Conservation (phyloP, 2,329 filamentous ascomycete genomes). For the Claviceps quebecensis region DNA sequence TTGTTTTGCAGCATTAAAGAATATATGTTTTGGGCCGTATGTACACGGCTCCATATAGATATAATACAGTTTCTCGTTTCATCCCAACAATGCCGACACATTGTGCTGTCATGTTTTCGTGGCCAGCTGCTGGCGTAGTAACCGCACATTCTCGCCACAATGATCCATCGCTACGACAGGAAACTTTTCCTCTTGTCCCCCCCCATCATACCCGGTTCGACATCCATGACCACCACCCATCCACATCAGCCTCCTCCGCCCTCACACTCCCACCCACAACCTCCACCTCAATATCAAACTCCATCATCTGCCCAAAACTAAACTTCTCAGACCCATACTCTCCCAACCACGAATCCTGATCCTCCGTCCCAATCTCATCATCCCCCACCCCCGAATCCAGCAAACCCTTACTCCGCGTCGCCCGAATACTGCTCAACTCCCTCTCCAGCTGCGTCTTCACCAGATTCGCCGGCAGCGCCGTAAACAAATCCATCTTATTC, state of each 20-base stretch:
- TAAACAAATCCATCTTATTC: conserved; percentile 95
- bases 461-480: conserved; percentile 65
- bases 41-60: too few relatives aligned
- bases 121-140: too few relatives aligned
- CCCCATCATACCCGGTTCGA: conserved; percentile 48
- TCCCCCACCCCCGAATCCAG: conserved; percentile 65
- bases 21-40: too few relatives aligned
- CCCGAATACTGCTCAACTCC: conserved; percentile 67
- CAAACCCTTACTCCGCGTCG: conserved; percentile 65
- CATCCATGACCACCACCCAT: conserved; percentile 87
- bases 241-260: conserved; percentile 53
- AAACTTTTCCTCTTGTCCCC: background rate
- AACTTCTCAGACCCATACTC: conserved; percentile 68
- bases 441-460: conserved; percentile 64
- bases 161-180: background rate
- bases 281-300: conserved; percentile 66
- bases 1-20: background rate
- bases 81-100: too few relatives aligned
- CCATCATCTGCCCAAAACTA: conserved; percentile 66
- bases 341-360: conserved; percentile 75
- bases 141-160: background rate
- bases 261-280: conserved; percentile 62
- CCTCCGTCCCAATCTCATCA: conserved; percentile 46
- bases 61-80: background rate
- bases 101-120: too few relatives aligned